phyloP scores from a whole-genome alignment of 225 moss, liverwort and hornwort genomes.

The Asterella californica region DNA sequence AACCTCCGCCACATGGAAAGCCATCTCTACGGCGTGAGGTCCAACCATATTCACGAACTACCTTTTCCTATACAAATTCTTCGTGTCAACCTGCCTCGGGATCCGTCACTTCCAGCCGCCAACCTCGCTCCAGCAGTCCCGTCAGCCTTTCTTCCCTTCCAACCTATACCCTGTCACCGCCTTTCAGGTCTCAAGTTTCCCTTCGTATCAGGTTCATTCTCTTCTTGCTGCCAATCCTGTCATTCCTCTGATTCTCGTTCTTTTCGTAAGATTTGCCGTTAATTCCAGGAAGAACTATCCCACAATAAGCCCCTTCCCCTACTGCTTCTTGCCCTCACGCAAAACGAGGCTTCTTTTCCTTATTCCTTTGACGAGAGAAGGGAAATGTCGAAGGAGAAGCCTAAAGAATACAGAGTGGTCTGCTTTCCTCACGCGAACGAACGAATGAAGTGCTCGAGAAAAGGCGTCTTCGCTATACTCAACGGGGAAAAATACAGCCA shows the following conservation, averaged over 20 bases:
- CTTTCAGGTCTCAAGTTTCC: neutral
- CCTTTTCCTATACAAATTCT: neutral
- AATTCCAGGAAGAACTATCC: too few relatives aligned
- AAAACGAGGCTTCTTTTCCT: neutral
- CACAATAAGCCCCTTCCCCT: too few relatives aligned
- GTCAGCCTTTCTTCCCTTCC: neutral
- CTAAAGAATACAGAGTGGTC: neutral
- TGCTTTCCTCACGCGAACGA: neutral
- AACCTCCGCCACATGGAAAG: slow-evolving; percentile 38
- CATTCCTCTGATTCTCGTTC: too few relatives aligned
- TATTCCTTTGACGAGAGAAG: neutral
- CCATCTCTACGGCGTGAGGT: slow-evolving; percentile 32
- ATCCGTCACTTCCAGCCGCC: neutral
- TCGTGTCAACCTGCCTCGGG: neutral
- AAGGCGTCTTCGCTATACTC: neutral
- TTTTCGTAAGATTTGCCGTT: too few relatives aligned
- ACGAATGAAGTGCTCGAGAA: neutral
- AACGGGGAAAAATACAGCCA: neutral
- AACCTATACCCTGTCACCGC: neutral
- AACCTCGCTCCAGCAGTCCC: neutral
- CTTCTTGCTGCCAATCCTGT: too few relatives aligned
- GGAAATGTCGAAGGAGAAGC: neutral
- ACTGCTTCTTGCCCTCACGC: too few relatives aligned
- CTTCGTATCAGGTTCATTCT: neutral
- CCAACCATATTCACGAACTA: slow-evolving; percentile 27